Percentiles rank a stretch among this genome's conserved stretches.
These are phyloP conservation scores for Hysterium pulicare DNA, from an alignment of 2,329 filamentous ascomycete species.

Conservation along the genomic window DNA sequence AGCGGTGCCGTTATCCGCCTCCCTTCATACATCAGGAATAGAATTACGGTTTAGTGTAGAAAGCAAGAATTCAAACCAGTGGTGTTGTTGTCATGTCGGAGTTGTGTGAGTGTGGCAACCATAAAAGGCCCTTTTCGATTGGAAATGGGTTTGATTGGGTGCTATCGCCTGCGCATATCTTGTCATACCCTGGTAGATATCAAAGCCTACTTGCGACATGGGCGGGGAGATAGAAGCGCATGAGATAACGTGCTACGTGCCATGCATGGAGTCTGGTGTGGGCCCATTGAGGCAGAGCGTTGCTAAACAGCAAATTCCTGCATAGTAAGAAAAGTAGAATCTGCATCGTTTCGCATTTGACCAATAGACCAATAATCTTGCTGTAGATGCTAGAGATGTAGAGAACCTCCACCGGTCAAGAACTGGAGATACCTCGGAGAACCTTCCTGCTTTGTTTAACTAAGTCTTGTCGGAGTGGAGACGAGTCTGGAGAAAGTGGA, in stretches of 20 bases:
- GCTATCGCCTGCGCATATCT: not conserved
- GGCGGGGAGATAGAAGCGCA: not conserved
- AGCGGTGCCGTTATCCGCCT: not conserved
- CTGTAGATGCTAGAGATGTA: too few relatives aligned
- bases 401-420: too few relatives aligned
- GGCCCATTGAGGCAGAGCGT: not conserved
- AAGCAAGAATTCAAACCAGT: too few relatives aligned
- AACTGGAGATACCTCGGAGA: too few relatives aligned
- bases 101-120: not conserved
- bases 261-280: not conserved
- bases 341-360: not conserved
- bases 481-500: not conserved
- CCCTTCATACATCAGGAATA: not conserved
- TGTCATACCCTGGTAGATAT: not conserved
- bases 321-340: not conserved
- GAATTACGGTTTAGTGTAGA: not conserved
- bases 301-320: not conserved
- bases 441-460: too few relatives aligned
- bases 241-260: not conserved
- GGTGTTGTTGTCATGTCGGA: not conserved
- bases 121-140: not conserved
- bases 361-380: too few relatives aligned
- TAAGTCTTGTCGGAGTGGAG: not conserved
- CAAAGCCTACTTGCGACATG: not conserved
- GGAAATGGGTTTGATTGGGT: not conserved